These are phyloP conservation scores for Taiwanofungus camphoratus DNA, from an alignment of 1,284 basidiomycete genomes.

Conservation along the genomic window DNA sequence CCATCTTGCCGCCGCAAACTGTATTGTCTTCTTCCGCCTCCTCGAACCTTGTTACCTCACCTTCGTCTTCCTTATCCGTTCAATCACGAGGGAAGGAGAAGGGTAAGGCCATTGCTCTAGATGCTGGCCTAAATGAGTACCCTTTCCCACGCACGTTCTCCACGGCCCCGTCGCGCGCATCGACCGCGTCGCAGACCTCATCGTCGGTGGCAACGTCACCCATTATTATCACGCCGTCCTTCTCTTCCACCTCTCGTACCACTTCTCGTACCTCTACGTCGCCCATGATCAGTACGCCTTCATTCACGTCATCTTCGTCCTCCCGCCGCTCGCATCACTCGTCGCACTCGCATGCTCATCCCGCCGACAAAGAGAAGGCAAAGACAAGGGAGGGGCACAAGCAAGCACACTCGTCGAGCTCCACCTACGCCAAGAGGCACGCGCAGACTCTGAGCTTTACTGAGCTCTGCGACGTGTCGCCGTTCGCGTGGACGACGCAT, in stretches of 20 bases:
- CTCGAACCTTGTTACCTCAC: slow-evolving; percentile 9
- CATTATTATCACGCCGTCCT: neutral
- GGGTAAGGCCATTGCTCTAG: slow-evolving; percentile 6
- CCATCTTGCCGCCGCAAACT: neutral
- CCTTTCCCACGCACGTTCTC: slow-evolving; percentile 15
- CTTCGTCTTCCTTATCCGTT: neutral
- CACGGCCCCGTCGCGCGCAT: slow-evolving; percentile 4
- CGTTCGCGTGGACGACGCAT: slow-evolving; percentile 19
- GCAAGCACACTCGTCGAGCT: neutral
- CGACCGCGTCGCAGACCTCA: neutral
- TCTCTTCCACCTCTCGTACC: neutral
- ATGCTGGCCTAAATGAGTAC: slow-evolving; percentile 11
- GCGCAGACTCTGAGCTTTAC: slow-evolving; percentile 20
- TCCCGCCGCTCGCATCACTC: neutral
- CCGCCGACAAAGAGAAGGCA: neutral
- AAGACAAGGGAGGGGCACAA: neutral
- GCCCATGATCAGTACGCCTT: neutral
- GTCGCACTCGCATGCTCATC: neutral
- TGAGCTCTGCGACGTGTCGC: slow-evolving; percentile 22
- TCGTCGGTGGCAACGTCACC: slow-evolving; percentile 12
- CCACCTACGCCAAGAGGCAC: neutral
- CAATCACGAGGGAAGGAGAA: neutral
- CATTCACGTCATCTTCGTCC: neutral
- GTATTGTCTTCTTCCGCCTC: slow-evolving; percentile 9
- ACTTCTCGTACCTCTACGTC: neutral